Evolutionary conservation across 1,139 yeast species (phyloP), one percentile per base, ranked within the genome.

Genomic region (Pneumocystis sp.): DNA sequence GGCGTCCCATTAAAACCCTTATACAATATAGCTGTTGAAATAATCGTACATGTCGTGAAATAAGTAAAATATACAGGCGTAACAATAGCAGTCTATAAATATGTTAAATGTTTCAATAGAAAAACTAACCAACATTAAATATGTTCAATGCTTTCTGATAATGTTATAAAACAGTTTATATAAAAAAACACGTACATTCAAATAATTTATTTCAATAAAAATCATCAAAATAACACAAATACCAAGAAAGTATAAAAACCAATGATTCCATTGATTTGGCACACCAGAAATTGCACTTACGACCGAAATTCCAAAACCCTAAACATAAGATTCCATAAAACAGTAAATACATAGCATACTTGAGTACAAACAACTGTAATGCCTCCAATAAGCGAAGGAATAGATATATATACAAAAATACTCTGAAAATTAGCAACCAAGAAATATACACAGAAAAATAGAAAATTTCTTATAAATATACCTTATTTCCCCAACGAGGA

Each of bases 351-450:
- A 21, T 25, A 25, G 8, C 12, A 50, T 25, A 50, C 57, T 62
- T 67, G 69, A 8, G 67, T 67, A 44, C 66, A 65, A 31, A 67
- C 68, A 35, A 67, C 69, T 1, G 69, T 63, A 50, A 67, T 63
- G 29, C 69, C 68, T 15, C 69, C 69, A 35, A 67, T 61, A 19
- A 67, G 59, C 2, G 69, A 67, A 62, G 69, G 66, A 42, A 67
- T 67, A 17, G 66, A 61, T 19, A 65, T 61, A 63, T 67, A 66
- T 19, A 67, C 66, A 17, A 67, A 45, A 45, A 67, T 63, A 59
- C 61, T 66, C 59, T 64, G 15, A 12, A 37, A 59, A 59, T 40
- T 40, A 40, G 15, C 19, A 17, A 40, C 17, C 15, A 40, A 15
- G 17, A 40, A 40, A 17, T n/a, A n/a, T n/a, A 40, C 6, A 17